Evolutionary conservation across 2,329 filamentous ascomycete genomes (phyloP), one percentile per base, ranked within the genome.

Genomic region (Fusarium guadeloupense): DNA sequence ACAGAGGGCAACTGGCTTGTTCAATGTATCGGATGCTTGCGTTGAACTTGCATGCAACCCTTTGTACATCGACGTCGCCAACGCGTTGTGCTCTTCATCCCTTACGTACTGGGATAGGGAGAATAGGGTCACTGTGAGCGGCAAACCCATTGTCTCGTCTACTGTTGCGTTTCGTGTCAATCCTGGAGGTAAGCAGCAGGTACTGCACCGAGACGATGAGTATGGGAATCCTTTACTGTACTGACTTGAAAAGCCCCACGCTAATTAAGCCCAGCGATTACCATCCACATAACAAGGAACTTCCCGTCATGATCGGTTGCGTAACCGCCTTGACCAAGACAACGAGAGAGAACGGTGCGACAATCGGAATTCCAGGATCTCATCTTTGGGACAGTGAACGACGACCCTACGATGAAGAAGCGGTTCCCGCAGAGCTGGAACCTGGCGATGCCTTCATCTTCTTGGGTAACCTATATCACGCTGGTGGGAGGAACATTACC

Each of bases 321-420:
- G 59, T 62, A 8, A 57, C 59, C 70, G 75, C 77, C 1, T 57
- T 76, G 49, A 76, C 74, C 5, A 77, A 72, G 64, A 78, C 75
- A 1, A 78, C 76, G 2, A 71, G 69, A 16, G 74, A 76, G 33
- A 80, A 80, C 38, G 77, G 77, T 1, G 77, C 76, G 1, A 79
- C 77, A 0, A 65, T 77, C n/a, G 74, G 72, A 2, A 78, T 79
- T 33, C 77, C 77, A 0, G 72, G 73, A 6, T 76, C 72, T 10
- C 77, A 80, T 54, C 66, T 77, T 5, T 80, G 77, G 77, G 75
- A 72, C 1, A 68, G 72, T 6, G 74, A 78, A 1, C 70, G 74
- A 1, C 67, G 64, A 6, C 77, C 77, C 2, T 55, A 71, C 9
- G 69, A 74, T 19, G 69, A 76, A 9, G 77, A 80, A 40, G 74